phyloP scores from a whole-genome alignment of 805 yeast genomes.

The Ogataea polymorpha region DNA sequence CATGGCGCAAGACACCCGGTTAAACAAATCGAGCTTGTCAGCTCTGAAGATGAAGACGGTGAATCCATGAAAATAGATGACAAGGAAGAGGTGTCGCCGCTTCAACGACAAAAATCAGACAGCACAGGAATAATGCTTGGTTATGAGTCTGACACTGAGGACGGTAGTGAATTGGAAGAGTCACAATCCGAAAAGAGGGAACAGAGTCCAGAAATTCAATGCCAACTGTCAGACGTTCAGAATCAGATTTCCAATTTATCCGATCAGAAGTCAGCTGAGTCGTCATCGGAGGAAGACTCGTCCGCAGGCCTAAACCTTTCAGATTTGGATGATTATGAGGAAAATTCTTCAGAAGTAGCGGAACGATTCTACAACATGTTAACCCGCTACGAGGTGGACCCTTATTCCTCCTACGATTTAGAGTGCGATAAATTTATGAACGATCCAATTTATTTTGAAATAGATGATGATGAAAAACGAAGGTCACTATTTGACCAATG shows the following conservation, averaged over 20 bases:
- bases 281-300: not conserved
- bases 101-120: not conserved
- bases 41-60: conserved; percentile 1
- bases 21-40: not conserved
- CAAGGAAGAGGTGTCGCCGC: not conserved
- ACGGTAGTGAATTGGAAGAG: not conserved
- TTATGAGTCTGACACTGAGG: conserved; percentile 7
- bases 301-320: conserved; percentile 16
- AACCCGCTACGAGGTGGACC: conserved; percentile 13
- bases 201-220: not conserved
- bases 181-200: not conserved
- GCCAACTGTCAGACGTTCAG: not conserved
- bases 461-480: conserved; percentile 19
- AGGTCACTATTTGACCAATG: conserved; percentile 24
- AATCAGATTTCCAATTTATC: not conserved
- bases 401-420: conserved; percentile 25
- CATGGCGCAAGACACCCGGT: conserved; percentile 7
- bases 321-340: conserved; percentile 14
- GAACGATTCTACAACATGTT: conserved; percentile 17
- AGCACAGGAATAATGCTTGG: conserved; percentile 2
- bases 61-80: conserved; percentile 2
- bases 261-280: too few relatives aligned
- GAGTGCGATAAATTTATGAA: conserved; percentile 19
- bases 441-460: conserved; percentile 22
- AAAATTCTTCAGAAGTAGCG: conserved; percentile 1